These are phyloP conservation scores for Mortierella antarctica DNA, from an alignment of 192 early-diverging fungal species.

Conservation along the genomic window DNA sequence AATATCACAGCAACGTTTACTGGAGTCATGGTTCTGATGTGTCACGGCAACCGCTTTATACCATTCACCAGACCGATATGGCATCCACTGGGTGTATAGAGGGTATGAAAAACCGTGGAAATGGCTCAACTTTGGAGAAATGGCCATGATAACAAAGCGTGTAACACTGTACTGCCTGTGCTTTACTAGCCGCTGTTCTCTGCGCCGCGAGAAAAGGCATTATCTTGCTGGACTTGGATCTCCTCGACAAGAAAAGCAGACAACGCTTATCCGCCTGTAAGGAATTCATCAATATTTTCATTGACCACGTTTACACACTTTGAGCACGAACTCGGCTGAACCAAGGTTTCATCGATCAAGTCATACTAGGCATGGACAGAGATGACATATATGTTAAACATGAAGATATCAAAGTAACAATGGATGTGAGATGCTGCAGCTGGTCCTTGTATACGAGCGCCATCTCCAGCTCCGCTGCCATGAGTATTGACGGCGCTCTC, in stretches of 20 bases:
- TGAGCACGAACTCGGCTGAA: too few relatives aligned
- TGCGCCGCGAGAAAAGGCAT: conserved; percentile 16
- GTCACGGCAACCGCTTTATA: too few relatives aligned
- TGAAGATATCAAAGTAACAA: not conserved
- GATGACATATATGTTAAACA: conserved; percentile 17
- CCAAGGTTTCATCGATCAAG: not conserved
- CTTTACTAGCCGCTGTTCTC: conserved; percentile 4
- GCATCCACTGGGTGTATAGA: too few relatives aligned
- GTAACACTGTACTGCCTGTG: not conserved
- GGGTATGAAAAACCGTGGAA: too few relatives aligned
- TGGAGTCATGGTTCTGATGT: too few relatives aligned
- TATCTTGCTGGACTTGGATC: conserved; percentile 22
- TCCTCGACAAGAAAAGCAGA: conserved; percentile 20
- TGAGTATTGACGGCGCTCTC: not conserved
- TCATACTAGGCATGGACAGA: not conserved
- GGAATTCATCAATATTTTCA: not conserved
- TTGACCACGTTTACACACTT: too few relatives aligned
- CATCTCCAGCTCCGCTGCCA: not conserved
- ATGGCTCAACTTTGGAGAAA: too few relatives aligned
- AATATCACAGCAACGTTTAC: too few relatives aligned
- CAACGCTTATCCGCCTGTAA: conserved; percentile 12
- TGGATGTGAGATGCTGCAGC: conserved; percentile 27
- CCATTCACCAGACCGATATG: too few relatives aligned
- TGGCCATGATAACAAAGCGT: too few relatives aligned
- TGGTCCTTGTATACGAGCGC: conserved; percentile 32